Conservation (phyloP, 2,329 filamentous ascomycete genomes). For the Didymella segeticola region DNA sequence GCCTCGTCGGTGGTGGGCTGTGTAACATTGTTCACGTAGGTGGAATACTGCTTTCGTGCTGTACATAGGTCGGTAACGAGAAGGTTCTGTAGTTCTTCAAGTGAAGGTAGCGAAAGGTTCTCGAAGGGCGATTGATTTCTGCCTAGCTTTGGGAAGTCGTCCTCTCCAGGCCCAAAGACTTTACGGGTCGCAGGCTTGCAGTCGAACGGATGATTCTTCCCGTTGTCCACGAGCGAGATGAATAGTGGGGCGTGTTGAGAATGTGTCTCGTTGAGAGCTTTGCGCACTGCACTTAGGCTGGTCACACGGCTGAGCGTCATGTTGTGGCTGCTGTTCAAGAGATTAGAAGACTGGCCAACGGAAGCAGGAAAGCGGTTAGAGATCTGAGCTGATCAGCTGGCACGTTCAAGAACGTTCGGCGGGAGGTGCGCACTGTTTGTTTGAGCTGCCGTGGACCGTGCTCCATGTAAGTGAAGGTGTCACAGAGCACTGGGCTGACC, state of each 20-base stretch:
- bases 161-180: conserved; percentile 1
- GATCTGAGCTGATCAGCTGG: no score
- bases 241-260: conserved; percentile 15
- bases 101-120: conserved; percentile 2
- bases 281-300: conserved; percentile 9
- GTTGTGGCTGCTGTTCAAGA: background rate
- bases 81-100: conserved; percentile 14
- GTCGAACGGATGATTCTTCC: conserved; percentile 9
- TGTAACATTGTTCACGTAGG: background rate
- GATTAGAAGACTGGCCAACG: background rate
- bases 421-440: background rate
- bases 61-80: background rate
- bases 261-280: conserved; percentile 1
- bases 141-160: conserved; percentile 17
- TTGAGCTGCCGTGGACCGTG: background rate
- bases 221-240: conserved; percentile 15
- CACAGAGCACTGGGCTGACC: background rate
- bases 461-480: conserved; percentile 4
- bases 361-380: no score
- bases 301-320: conserved; percentile 1
- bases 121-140: conserved; percentile 19
- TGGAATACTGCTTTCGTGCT: background rate
- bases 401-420: background rate
- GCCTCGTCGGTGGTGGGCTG: no score
- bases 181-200: background rate